These are phyloP conservation scores for Cymodocea nodosa DNA, from an alignment of 116 monocot species.

Conservation along the genomic window DNA sequence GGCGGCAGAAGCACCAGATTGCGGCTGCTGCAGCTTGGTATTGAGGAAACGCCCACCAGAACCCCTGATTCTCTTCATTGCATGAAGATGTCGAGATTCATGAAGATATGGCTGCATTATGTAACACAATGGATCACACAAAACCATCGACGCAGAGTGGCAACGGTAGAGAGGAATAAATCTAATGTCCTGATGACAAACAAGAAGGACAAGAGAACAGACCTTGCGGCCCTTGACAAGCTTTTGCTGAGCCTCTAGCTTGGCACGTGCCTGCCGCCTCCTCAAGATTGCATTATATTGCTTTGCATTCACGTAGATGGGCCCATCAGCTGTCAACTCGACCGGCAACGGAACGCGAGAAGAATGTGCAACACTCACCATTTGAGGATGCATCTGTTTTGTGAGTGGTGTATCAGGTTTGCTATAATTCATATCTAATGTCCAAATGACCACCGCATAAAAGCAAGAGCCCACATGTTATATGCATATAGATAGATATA, in stretches of 20 bases:
- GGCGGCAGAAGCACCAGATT: not conserved
- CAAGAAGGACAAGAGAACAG: not conserved
- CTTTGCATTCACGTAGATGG: slow-evolving; percentile 76
- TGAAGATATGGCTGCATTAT: slow-evolving; percentile 65
- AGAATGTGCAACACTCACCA: slow-evolving; percentile 18
- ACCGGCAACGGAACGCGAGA: slow-evolving; percentile 47
- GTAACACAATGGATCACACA: not conserved
- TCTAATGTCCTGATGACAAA: no score
- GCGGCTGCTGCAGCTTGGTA: slow-evolving; percentile 22
- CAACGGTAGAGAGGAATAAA: no score
- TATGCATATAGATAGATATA: no score
- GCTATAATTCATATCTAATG: no score
- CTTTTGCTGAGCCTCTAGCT: slow-evolving; percentile 67
- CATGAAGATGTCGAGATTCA: slow-evolving; percentile 72
- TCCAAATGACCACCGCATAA: no score
- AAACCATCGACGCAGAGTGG: no score
- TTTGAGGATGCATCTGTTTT: slow-evolving; percentile 44
- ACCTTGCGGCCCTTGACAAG: slow-evolving; percentile 63
- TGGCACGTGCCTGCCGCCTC: slow-evolving; percentile 52
- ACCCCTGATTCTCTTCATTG: slow-evolving; percentile 63
- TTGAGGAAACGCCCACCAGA: slow-evolving; percentile 71
- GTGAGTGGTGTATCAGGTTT: no score
- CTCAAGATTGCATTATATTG: slow-evolving; percentile 74
- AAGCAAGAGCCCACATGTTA: no score
- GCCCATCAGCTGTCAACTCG: slow-evolving; percentile 41